phyloP scores from a whole-genome alignment of 2,329 filamentous ascomycete species.

The Phyllosticta paracitricarpa region DNA sequence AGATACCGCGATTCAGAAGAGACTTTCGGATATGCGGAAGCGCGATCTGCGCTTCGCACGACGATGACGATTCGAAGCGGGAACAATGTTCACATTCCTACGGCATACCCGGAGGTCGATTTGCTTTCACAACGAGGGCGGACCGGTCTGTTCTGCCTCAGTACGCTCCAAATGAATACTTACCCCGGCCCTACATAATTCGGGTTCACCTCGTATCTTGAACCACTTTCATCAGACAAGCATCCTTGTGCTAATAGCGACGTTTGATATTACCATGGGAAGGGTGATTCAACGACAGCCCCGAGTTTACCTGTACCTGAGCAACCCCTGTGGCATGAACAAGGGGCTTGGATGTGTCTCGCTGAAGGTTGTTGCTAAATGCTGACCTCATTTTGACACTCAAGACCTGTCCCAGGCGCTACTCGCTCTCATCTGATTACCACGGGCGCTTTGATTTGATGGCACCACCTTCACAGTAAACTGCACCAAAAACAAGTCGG shows the following conservation, averaged over 20 bases:
- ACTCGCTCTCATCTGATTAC: background rate
- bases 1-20: background rate
- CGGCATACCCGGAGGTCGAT: background rate
- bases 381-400: background rate
- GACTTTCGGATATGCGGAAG: background rate
- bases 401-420: background rate
- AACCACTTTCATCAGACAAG: background rate
- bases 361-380: background rate
- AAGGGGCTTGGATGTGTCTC: background rate
- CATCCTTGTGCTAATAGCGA: background rate
- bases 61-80: no score
- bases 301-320: background rate
- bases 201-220: background rate
- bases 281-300: background rate
- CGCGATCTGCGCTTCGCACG: no score
- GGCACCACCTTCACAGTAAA: background rate
- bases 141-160: background rate
- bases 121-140: background rate
- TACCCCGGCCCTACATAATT: background rate
- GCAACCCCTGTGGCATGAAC: background rate
- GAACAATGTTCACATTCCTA: no score
- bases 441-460: background rate
- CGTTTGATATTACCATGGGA: background rate
- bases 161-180: background rate
- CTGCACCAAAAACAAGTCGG: background rate